A percentile compares a stretch with the other conserved stretches of the same genome.
Evolutionary conservation across 345 rosid genomes (phyloP).

Genomic region (Citrus inodora): DNA sequence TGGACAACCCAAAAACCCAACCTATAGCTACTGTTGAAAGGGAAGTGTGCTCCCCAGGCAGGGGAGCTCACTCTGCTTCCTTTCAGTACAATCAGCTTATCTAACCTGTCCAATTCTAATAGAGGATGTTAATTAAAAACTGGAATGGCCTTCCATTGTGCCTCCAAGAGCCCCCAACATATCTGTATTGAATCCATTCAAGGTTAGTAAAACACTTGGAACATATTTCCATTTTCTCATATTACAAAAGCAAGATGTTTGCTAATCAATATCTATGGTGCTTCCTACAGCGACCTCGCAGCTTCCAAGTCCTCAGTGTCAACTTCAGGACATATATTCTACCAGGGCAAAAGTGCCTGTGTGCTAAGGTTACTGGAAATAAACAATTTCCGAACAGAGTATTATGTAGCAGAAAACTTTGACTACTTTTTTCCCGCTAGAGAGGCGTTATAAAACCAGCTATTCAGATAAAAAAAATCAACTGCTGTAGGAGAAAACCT

Average conservation of each 20-base stretch:
- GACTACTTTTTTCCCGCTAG: neutral
- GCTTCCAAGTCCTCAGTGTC: neutral
- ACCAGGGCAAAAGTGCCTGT: neutral
- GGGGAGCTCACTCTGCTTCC: neutral
- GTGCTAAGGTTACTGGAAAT: neutral
- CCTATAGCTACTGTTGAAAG: neutral
- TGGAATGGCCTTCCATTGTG: neutral
- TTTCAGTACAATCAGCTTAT: neutral
- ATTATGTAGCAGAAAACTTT: neutral
- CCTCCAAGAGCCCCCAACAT: neutral
- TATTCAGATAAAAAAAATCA: neutral
- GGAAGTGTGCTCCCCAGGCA: neutral
- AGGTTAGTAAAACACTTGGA: neutral
- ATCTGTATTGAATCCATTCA: neutral
- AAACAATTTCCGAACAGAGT: neutral
- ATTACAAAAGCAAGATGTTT: neutral
- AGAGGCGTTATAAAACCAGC: neutral
- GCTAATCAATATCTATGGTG: neutral
- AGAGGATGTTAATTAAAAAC: neutral
- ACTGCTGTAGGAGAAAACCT: neutral
- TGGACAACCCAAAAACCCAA: neutral
- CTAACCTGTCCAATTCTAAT: neutral
- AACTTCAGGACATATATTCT: neutral
- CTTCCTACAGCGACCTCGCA: neutral
- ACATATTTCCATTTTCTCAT: neutral